A percentile compares a stretch with the other conserved stretches of the same genome.
These are phyloP conservation scores for Globisporangium apiculatum DNA, from an alignment of 352 stramenopile species.

Conservation along the genomic window DNA sequence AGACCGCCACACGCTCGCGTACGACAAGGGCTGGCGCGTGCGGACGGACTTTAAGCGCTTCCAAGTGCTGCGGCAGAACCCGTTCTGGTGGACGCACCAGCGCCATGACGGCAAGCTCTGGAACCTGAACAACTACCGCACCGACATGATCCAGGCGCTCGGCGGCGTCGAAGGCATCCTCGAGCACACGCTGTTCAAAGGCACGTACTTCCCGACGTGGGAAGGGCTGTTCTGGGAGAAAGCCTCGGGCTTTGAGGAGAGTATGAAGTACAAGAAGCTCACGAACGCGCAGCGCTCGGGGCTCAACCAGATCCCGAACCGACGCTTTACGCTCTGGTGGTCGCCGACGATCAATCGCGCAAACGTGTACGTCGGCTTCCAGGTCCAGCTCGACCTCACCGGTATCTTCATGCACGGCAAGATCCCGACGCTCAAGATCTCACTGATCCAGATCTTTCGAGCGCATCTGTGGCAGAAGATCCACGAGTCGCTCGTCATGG, in stretches of 20 bases:
- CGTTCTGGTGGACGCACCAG: conserved; percentile 99
- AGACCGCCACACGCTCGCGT: conserved; percentile 98
- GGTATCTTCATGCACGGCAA: conserved; percentile 99
- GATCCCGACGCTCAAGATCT: conserved; percentile 99
- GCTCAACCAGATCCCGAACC: conserved; percentile 99
- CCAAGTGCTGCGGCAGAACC: conserved; percentile 96
- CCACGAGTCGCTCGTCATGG: conserved; percentile 98
- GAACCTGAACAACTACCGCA: conserved; percentile 99
- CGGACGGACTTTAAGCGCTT: conserved; percentile 99
- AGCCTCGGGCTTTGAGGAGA: conserved; percentile 91
- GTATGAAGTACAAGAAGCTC: conserved; percentile 99
- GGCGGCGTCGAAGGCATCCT: conserved; percentile 99
- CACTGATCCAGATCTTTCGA: conserved; percentile 95
- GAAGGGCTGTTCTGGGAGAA: conserved; percentile 99
- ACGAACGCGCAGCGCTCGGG: conserved; percentile 99
- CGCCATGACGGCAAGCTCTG: conserved; percentile 99
- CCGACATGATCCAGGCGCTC: conserved; percentile 99
- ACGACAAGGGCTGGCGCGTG: conserved; percentile 99
- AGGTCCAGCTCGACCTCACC: conserved; percentile 99
- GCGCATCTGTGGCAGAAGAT: conserved; percentile 99
- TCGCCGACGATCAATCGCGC: conserved; percentile 99
- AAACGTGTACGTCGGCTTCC: conserved; percentile 99
- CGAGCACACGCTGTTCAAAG: conserved; percentile 99
- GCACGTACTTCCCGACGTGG: conserved; percentile 99
- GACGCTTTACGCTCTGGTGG: conserved; percentile 99